These are phyloP conservation scores for Zelopaecilomyces penicillatus DNA, from an alignment of 2,329 filamentous ascomycete species.

Conservation along the genomic window DNA sequence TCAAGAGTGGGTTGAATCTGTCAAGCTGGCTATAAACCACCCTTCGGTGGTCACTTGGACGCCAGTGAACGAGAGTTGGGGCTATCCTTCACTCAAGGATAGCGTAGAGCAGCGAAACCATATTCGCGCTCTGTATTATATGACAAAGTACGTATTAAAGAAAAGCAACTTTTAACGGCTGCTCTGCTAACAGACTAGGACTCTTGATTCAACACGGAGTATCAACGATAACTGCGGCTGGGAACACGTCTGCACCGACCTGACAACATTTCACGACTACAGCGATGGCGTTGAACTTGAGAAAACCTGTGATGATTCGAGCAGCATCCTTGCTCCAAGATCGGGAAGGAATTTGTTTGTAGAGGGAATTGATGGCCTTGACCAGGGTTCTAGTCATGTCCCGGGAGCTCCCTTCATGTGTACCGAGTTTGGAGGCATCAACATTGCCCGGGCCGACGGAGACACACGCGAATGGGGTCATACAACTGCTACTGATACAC, in stretches of 20 bases:
- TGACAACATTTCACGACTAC: conserved; percentile 63
- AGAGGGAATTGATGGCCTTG: conserved; percentile 29
- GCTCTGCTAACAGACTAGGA: conserved; percentile 16
- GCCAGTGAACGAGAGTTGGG: conserved; percentile 57
- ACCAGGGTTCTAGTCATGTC: conserved; percentile 42
- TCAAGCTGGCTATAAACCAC: conserved; percentile 57
- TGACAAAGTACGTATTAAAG: conserved; percentile 44
- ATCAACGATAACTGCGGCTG: conserved; percentile 67
- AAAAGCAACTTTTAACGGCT: neutral
- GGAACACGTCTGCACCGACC: conserved; percentile 57
- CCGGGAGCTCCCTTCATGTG: conserved; percentile 53
- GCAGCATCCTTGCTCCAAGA: conserved; percentile 45
- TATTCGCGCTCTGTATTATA: conserved; percentile 53
- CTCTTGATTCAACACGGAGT: conserved; percentile 53
- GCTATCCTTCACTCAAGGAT: conserved; percentile 49
- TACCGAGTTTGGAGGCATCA: conserved; percentile 61
- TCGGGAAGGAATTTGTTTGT: conserved; percentile 48
- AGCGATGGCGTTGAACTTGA: conserved; percentile 47
- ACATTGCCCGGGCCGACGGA: conserved; percentile 42
- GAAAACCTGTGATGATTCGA: conserved; percentile 43
- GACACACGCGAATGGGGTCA: conserved; percentile 55
- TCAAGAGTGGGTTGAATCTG: conserved; percentile 55
- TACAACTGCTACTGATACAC: conserved; percentile 52
- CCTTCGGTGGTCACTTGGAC: conserved; percentile 59
- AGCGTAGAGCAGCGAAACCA: conserved; percentile 54